Base-by-base conservation (phyloP, 768 basidiomycete species). In the Termitomyces sp. region DNA sequence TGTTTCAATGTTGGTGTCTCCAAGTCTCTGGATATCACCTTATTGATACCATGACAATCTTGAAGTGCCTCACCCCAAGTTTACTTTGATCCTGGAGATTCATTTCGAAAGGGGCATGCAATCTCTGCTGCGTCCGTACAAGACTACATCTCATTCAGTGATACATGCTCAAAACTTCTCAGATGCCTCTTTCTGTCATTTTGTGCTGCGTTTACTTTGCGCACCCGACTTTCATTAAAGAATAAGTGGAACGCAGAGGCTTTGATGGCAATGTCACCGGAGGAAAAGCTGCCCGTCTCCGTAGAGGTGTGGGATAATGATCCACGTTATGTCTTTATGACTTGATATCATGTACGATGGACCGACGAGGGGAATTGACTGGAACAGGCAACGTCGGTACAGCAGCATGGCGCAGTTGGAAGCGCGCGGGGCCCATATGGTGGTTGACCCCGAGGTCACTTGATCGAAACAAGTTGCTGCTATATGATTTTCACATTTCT, bases 311-410 rank as follows among this genome's bases (percentile, higher is more conserved):
- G 75, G 74, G 84, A 85, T 69, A 73, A 73, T 35, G 83, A 84
- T 64, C 77, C 78, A n/a, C 76, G 81, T 58, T 84, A 81, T 69
- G 75, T 80, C 36, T 85, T 83, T 67, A 82, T 82, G 80, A 82
- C 81, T 36, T 78, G n/a, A 44, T 55, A 45, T 36, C 35, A 36
- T 36, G 35, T 36, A 36, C 6, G n/a, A n/a, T n/a, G n/a, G n/a
- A n/a, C n/a, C n/a, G n/a, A n/a, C n/a, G 36, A 11, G 11, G 36
- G 36, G 36, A 38, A 38, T 38, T 9, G 13, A 38, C 28, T 28
- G 28, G 28, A 28, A 28, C 28, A 28, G 28, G 39, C 20, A 9
- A 0, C 0, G 3, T 20, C 0, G 24, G 12, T 1, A 36, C 7
- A 66, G 65, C 65, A 63, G 62, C 65, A 63, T 63, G 62, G 61